Evolutionary conservation across 2,329 filamentous ascomycete genomes (phyloP).

Genomic region (Zalaria obscura): DNA sequence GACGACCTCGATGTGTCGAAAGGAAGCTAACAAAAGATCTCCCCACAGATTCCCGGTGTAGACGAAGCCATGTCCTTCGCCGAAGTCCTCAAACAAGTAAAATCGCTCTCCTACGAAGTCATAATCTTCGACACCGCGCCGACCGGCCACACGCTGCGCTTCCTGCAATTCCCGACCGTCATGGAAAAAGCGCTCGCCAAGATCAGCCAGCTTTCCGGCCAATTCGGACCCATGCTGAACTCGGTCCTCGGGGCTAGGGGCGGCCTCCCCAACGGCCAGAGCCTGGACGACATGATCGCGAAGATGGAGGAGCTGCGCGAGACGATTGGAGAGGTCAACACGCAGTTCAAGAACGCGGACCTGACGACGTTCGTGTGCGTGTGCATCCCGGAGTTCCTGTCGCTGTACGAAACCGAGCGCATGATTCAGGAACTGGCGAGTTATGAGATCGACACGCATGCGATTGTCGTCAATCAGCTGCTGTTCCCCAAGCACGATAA

Average conservation of each 20-base stretch:
- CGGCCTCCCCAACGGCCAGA: slow-evolving; percentile 79
- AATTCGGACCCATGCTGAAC: slow-evolving; percentile 93
- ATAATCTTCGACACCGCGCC: slow-evolving; percentile 99
- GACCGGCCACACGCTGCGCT: slow-evolving; percentile 93
- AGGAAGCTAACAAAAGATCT: not conserved
- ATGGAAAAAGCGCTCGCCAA: slow-evolving; percentile 98
- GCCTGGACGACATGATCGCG: slow-evolving; percentile 77
- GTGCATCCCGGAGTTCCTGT: slow-evolving; percentile 94
- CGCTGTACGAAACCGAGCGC: slow-evolving; percentile 93
- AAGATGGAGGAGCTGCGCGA: slow-evolving; percentile 89
- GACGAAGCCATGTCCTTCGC: slow-evolving; percentile 99
- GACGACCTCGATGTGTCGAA: no score
- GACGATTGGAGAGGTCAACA: slow-evolving; percentile 91
- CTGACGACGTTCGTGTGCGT: slow-evolving; percentile 97
- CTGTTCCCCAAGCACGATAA: slow-evolving; percentile 79
- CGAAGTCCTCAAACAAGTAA: slow-evolving; percentile 98
- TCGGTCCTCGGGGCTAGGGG: slow-evolving; percentile 70
- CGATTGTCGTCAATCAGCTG: slow-evolving; percentile 96
- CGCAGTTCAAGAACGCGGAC: slow-evolving; percentile 93
- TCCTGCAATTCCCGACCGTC: slow-evolving; percentile 94
- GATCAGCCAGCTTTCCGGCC: slow-evolving; percentile 79
- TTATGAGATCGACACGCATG: slow-evolving; percentile 91
- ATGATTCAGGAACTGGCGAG: slow-evolving; percentile 97
- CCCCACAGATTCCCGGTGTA: slow-evolving; percentile 75
- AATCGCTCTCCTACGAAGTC: slow-evolving; percentile 94